phyloP scores from a whole-genome alignment of 371 early-diverging fungal species.

The Syncephalis plumigaleata region DNA sequence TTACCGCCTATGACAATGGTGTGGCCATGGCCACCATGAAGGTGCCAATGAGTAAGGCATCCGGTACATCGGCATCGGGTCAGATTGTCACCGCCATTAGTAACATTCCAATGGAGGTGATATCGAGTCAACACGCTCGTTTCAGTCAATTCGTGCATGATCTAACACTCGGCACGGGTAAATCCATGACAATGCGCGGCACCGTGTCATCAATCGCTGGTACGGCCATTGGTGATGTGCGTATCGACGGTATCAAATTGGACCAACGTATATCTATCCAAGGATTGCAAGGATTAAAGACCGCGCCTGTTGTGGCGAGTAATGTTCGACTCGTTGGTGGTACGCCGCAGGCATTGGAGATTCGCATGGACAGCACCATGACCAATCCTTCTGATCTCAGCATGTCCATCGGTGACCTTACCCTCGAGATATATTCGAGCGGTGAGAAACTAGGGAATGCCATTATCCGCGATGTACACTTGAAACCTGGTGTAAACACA shows the following conservation, averaged over 20 bases:
- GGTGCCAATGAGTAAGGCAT: constrained; percentile 1
- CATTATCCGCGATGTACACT: too few species aligned
- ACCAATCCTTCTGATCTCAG: constrained; percentile 30
- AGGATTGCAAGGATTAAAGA: constrained; percentile 37
- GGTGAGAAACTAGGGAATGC: too few species aligned
- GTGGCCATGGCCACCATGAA: constrained; percentile 1
- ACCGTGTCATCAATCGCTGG: constrained; percentile 13
- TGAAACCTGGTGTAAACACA: too few species aligned
- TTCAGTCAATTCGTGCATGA: constrained; percentile 4
- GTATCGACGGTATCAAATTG: constrained; percentile 28
- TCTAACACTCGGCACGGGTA: not conserved
- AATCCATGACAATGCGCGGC: constrained; percentile 6
- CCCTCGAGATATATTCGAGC: too few species aligned
- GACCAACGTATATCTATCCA: constrained; percentile 23
- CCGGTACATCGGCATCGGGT: constrained; percentile 3
- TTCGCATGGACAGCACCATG: constrained; percentile 29
- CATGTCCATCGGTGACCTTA: constrained; percentile 16
- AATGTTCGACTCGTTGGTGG: constrained; percentile 36
- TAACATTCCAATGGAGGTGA: constrained; percentile 2
- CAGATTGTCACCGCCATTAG: constrained; percentile 2
- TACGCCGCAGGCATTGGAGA: constrained; percentile 17
- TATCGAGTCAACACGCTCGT: not conserved
- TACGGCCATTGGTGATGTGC: constrained; percentile 34
- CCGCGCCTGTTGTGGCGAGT: constrained; percentile 25
- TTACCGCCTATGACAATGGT: constrained; percentile 3